These are phyloP conservation scores for Yarrowia bubula DNA, from an alignment of 805 yeast genomes.

Conservation along the genomic window DNA sequence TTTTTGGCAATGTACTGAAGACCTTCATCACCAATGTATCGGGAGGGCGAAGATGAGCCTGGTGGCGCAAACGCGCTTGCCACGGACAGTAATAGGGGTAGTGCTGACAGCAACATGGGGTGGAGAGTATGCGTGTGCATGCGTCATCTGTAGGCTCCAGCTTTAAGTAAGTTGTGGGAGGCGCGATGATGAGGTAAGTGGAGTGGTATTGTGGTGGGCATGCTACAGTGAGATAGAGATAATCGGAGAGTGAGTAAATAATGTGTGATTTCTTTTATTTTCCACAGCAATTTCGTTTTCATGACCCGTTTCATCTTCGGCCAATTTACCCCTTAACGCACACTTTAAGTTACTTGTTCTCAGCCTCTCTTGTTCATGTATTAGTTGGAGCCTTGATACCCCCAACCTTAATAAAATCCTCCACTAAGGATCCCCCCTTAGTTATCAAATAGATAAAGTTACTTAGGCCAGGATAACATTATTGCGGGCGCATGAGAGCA, in stretches of 20 bases:
- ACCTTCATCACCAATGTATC: conserved; percentile 11
- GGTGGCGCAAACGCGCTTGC: conserved; percentile 22
- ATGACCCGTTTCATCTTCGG: too few relatives aligned
- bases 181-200: too few relatives aligned
- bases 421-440: background rate
- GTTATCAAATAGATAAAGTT: background rate
- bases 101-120: conserved; percentile 9
- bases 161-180: background rate
- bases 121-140: conserved; percentile 7
- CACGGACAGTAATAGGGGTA: background rate
- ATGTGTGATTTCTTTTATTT: too few relatives aligned
- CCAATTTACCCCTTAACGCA: background rate
- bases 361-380: too few relatives aligned
- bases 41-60: conserved; percentile 14
- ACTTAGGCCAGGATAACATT: background rate
- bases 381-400: too few relatives aligned
- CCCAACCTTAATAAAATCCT: too few relatives aligned
- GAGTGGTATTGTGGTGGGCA: too few relatives aligned
- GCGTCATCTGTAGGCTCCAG: background rate
- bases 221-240: too few relatives aligned
- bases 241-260: too few relatives aligned
- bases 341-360: background rate
- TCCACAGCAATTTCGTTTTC: too few relatives aligned
- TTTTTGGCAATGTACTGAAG: conserved; percentile 20
- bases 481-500: conserved; percentile 6